Conservation (phyloP, 1,284 basidiomycete genomes). For the Trichosporon coremiiforme region DNA sequence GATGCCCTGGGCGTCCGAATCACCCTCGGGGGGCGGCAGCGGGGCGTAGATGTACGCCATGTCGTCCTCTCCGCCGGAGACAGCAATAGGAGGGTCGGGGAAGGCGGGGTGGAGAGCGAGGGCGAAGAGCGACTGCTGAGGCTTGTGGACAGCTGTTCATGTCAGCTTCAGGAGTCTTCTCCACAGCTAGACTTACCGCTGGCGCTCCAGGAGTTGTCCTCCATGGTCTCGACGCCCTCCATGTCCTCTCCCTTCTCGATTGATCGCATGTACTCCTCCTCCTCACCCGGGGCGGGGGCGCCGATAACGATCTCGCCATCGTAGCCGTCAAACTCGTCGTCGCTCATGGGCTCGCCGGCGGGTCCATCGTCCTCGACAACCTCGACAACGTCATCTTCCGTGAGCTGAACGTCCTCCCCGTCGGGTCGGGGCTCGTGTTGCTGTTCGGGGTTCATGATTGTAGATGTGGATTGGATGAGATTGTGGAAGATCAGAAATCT, state of each 20-base stretch:
- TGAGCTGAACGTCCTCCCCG: constrained; percentile 48
- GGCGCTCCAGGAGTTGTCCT: constrained; percentile 40
- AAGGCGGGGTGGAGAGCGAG: constrained; percentile 71
- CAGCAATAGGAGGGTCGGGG: constrained; percentile 79
- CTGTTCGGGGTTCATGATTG: constrained; percentile 5
- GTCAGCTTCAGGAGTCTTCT: constrained; percentile 11
- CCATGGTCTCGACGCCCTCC: constrained; percentile 32
- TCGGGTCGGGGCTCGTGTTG: constrained; percentile 28
- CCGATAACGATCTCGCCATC: constrained; percentile 58
- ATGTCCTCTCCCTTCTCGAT: constrained; percentile 33
- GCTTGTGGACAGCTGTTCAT: constrained; percentile 49
- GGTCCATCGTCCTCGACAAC: constrained; percentile 65
- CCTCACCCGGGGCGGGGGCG: constrained; percentile 41
- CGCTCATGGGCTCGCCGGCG: constrained; percentile 61
- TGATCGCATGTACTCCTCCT: constrained; percentile 35
- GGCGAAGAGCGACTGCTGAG: constrained; percentile 72
- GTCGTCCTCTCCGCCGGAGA: constrained; percentile 94
- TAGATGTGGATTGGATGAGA: neutral
- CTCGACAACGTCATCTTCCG: constrained; percentile 54
- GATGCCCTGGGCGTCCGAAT: constrained; percentile 26
- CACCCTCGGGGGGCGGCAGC: constrained; percentile 36
- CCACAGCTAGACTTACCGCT: constrained; percentile 32
- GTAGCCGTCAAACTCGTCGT: constrained; percentile 59
- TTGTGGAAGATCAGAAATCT: constrained; percentile 3
- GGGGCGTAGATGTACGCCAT: constrained; percentile 79